Base-by-base conservation (phyloP, 2,329 filamentous ascomycete genomes). In the Truncatella angustata region DNA sequence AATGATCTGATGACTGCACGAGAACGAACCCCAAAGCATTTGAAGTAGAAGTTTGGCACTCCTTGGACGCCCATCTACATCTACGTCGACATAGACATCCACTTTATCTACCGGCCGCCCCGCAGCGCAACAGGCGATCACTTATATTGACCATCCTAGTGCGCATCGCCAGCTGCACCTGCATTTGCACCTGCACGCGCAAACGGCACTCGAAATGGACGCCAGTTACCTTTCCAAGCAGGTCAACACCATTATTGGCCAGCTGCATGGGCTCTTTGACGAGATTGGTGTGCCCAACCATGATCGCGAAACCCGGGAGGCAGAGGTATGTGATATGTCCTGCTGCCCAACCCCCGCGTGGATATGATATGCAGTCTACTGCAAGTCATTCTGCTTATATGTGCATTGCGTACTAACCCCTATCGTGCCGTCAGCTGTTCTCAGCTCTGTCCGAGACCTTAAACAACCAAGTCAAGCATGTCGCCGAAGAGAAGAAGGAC, bases 221-320 rank as follows among this genome's bases (percentile, higher is more conserved):
- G 91, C 92, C 54, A 90, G 89, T 70, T 95, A 95, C 72, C 80
- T 97, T 67, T 89, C 91, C 63, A 91, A 95, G 70, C 94, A 97
- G 82, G 90, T 99, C 74, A 94, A 91, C 61, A 91, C 84, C 64
- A 97, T 96, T 67, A 91, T 97, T 68, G 85, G 84, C 70, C 91
- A 97, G 73, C 82, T 99, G 55, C 93, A 97, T 73, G 89, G 88
- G 59, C 82, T 97, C 53, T 99, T 97, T 66, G 94, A 99, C 70
- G 93, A 99, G 68, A 99, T 99, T 65, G 94, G 94, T 54, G 89
- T 99, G n/a, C 84, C 93, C 24, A 85, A 77, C 65, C 91, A 96
- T 84, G 94, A 97, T 71, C 88, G 94, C 65, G 91, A 97, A 67
- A 80, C 84, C 46, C 82, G 94, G 64, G 93, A 97, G 69, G 83